Base-by-base conservation (phyloP, 352 stramenopile species). In the Phytophthora cactorum region DNA sequence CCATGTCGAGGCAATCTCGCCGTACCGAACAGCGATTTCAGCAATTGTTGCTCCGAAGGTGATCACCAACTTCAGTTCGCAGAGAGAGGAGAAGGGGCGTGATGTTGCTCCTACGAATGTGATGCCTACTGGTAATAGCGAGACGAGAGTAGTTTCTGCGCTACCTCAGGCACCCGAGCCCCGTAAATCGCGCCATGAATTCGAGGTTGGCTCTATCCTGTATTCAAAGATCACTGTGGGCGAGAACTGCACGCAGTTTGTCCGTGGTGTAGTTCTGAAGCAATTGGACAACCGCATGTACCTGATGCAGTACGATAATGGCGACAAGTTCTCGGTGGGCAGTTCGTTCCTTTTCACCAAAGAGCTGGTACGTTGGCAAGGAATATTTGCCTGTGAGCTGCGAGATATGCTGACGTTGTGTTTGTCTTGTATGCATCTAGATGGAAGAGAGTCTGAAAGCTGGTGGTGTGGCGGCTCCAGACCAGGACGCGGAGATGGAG, bases 291-390 rank as follows among this genome's bases (percentile, higher is more conserved):
- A 89, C 46, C 73, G 68, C 5, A 70, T 57, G 41, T 89, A 86
- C 63, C 51, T 70, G 43, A 60, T 91, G 43, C 68, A 79, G 36
- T 91, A 88, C 53, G 79, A 91, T 41, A 81, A 87, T 46, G 79
- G 79, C 5, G 77, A 91, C 60, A 75, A 82, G 36, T 89, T 79
- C 38, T 76, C 75, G 3, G 74, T 86, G 4, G 34, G 43, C 7
- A 59, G 62, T 25, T 72, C 67, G n/a, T 86, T 69, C 27, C 62
- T 90, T 15, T 82, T 84, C 27, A 90, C 77, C 0, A 60, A 82
- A 41, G 70, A 84, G 22, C 44, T 85, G 77, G 81, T 90, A 66
- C 51, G 74, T 61, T 8, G 5, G 8, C 22, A 43, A 9, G 50
- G 52, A 31, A 44, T 39, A n/a, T 39, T 25, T 43, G 38, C 41